Base-by-base conservation (phyloP, 2,329 filamentous ascomycete species). In the Ophiostoma australiae region DNA sequence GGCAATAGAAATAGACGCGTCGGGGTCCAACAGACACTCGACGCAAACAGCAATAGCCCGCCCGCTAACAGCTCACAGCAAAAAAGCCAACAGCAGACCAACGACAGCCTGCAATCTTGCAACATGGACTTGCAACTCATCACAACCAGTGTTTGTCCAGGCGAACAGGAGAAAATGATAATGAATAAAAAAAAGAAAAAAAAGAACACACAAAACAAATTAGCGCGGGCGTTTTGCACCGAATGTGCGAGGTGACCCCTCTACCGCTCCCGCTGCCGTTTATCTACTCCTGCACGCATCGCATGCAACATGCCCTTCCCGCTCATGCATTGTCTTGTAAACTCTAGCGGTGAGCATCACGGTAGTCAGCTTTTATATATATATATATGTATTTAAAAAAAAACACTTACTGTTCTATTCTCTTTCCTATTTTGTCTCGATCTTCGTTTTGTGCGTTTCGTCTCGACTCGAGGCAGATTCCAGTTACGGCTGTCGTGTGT, bases 221-320 rank as follows among this genome's bases (percentile, higher is more conserved):
- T 58, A 58, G n/a, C 52, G 52, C 52, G 52, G 52, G 52, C 13
- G 5, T 10, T 55, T 58, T 48, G 15, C 44, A 39, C 37, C 37
- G 37, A 39, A 39, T 39, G 13, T 39, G 37, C 37, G 37, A 39
- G 37, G 27, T 44, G n/a, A 44, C 41, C 15, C 41, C 41, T 44
- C 41, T 44, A 44, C 41, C 37, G 37, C 37, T 39, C 8, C 37
- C 37, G 10, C 39, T 13, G 10, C 39, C 44, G n/a, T 58, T 58
- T 58, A 58, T 58, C 33, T 61, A 27, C 55, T 17, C 58, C 33
- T 20, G 61, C 61, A 37, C 52, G 52, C 52, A 58, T 58, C 31
- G 61, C 61, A 65, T 65, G 61, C 33, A 39, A 65, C 58, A 65
- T 65, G 31, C 61, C 55, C 33, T 20, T 65, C 17, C 61, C 61